Conservation (phyloP, 2,329 filamentous ascomycete genomes). For the Verticillium isaacii region DNA sequence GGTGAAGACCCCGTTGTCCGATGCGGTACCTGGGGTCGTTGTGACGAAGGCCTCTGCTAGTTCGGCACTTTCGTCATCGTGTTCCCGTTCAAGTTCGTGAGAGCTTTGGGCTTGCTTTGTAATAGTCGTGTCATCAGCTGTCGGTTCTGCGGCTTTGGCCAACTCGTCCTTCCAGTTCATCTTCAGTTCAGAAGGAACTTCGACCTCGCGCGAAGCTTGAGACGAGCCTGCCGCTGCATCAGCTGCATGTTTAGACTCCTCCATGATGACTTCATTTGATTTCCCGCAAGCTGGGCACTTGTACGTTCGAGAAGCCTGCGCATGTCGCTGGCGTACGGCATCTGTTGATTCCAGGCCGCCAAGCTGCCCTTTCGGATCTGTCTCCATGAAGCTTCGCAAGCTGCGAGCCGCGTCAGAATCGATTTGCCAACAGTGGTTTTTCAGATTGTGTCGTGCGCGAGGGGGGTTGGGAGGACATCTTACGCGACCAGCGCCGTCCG, state of each 20-base stretch:
- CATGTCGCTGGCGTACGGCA: conserved; percentile 62
- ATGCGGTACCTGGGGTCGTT: conserved; percentile 30
- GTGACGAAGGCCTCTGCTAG: conserved; percentile 55
- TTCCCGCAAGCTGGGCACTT: conserved; percentile 66
- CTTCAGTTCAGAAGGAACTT: conserved; percentile 51
- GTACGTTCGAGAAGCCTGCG: conserved; percentile 61
- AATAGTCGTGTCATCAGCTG: background rate
- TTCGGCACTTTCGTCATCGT: conserved; percentile 38
- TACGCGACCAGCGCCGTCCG: conserved; percentile 74
- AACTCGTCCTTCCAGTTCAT: conserved; percentile 73
- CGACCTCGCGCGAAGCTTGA: conserved; percentile 33
- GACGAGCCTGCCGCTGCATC: conserved; percentile 24
- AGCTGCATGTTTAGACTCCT: conserved; percentile 60
- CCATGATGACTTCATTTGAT: conserved; percentile 69
- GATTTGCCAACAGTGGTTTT: too few species aligned
- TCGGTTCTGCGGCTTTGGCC: conserved; percentile 27
- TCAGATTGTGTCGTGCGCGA: too few species aligned
- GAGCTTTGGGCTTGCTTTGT: background rate
- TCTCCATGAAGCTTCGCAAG: conserved; percentile 89
- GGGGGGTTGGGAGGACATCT: conserved; percentile 7
- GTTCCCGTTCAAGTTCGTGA: conserved; percentile 5
- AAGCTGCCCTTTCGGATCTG: conserved; percentile 79
- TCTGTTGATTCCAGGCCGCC: conserved; percentile 79
- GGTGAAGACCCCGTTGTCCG: conserved; percentile 10
- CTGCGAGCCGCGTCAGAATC: conserved; percentile 17